These are phyloP conservation scores for Nigrospora sphaerica DNA, from an alignment of 2,329 filamentous ascomycete species.

Conservation along the genomic window DNA sequence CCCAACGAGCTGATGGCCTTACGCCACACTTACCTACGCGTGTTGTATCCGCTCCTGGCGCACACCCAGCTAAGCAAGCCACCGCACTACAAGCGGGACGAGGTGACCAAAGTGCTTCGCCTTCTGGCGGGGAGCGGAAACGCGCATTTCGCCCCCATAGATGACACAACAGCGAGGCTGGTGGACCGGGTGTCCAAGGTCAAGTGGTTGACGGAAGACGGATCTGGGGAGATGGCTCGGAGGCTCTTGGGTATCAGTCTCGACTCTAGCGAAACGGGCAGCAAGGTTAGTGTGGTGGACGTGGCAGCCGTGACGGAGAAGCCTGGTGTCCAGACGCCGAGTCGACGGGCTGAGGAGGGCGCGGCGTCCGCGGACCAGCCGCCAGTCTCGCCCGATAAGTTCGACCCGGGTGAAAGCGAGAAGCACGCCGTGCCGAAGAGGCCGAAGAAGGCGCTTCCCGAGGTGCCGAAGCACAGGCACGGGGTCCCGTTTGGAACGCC, in stretches of 20 bases:
- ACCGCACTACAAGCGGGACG: slow-evolving; percentile 85
- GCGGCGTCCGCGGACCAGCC: slow-evolving; percentile 9
- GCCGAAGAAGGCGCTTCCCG: slow-evolving; percentile 42
- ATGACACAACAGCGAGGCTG: slow-evolving; percentile 72
- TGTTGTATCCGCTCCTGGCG: slow-evolving; percentile 81
- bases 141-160: slow-evolving; percentile 71
- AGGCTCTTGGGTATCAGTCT: slow-evolving; percentile 67
- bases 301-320: slow-evolving; percentile 76
- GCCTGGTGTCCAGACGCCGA: slow-evolving; percentile 75
- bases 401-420: slow-evolving; percentile 6
- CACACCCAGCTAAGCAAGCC: slow-evolving; percentile 85
- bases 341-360: slow-evolving; percentile 40
- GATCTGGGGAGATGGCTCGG: slow-evolving; percentile 35
- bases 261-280: slow-evolving; percentile 56
- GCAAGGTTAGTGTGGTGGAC: slow-evolving; percentile 68
- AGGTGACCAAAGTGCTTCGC: slow-evolving; percentile 69
- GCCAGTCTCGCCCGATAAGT: slow-evolving; percentile 1
- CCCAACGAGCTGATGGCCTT: slow-evolving; percentile 73
- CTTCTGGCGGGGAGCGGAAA: slow-evolving; percentile 62
- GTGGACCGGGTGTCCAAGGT: slow-evolving; percentile 70
- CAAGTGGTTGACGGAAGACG: slow-evolving; percentile 52
- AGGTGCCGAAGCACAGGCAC: slow-evolving; percentile 50
- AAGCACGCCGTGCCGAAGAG: slow-evolving; percentile 14
- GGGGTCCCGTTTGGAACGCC: slow-evolving; percentile 32
- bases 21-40: slow-evolving; percentile 89